A percentile compares a stretch with the other conserved stretches of the same genome.
phyloP scores from a whole-genome alignment of 2,329 filamentous ascomycete genomes.

The Aspergillaceae sp. region DNA sequence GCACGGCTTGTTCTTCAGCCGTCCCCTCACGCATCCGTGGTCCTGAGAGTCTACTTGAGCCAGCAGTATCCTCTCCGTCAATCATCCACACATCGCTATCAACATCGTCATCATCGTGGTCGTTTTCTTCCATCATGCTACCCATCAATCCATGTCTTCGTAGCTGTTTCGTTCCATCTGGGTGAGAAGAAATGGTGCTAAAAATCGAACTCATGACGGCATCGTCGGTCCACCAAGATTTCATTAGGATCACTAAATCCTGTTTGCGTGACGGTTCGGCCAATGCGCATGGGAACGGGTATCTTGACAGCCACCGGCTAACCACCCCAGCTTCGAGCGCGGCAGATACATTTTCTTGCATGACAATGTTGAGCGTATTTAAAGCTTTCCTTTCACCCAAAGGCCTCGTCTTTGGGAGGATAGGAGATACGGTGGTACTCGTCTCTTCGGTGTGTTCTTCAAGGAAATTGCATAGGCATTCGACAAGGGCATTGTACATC shows the following conservation, averaged over 20 bases:
- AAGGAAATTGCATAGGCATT: constrained; percentile 35
- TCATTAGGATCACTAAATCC: constrained; percentile 35
- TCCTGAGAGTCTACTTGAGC: constrained; percentile 27
- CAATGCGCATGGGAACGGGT: constrained; percentile 56
- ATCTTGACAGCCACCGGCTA: constrained; percentile 64
- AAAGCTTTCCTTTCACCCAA: constrained; percentile 36
- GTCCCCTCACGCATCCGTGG: constrained; percentile 26
- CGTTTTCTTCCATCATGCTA: constrained; percentile 40
- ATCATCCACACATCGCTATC: constrained; percentile 45
- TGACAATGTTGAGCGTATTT: constrained; percentile 51
- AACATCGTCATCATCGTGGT: constrained; percentile 46
- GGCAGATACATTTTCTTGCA: constrained; percentile 51
- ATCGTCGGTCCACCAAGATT: constrained; percentile 36
- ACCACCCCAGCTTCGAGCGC: constrained; percentile 57
- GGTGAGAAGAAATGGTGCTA: constrained; percentile 27
- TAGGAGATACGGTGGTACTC: constrained; percentile 27
- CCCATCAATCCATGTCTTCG: constrained; percentile 36
- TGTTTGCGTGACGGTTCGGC: constrained; percentile 40
- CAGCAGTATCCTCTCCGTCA: constrained; percentile 45
- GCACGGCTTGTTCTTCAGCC: constrained; percentile 56
- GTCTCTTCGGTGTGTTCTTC: constrained; percentile 30
- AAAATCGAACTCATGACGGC: constrained; percentile 38
- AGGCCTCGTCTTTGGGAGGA: constrained; percentile 33
- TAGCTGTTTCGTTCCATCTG: constrained; percentile 34
- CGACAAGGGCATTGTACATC: constrained; percentile 32